These are phyloP conservation scores for Drechmeria coniospora DNA, from an alignment of 2,329 filamentous ascomycete species.

Conservation along the genomic window DNA sequence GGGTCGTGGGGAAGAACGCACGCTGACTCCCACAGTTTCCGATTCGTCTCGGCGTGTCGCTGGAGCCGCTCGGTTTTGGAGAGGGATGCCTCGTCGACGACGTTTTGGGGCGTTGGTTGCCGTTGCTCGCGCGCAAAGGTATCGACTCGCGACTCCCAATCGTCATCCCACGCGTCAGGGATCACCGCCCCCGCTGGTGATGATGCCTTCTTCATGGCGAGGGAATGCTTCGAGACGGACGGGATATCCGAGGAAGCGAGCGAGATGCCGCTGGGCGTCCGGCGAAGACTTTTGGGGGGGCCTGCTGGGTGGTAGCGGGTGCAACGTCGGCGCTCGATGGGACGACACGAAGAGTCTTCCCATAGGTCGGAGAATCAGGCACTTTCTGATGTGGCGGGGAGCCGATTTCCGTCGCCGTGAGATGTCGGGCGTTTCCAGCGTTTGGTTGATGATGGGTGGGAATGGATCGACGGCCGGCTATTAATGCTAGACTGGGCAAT, in stretches of 20 bases:
- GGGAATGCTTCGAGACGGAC: too few relatives aligned
- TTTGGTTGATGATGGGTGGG: too few relatives aligned
- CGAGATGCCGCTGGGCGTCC: not conserved
- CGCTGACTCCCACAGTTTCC: constrained; percentile 81
- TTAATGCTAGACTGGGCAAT: too few relatives aligned
- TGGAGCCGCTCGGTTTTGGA: constrained; percentile 65
- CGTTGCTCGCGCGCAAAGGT: constrained; percentile 22
- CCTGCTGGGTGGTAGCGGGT: constrained; percentile 1
- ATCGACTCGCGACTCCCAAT: constrained; percentile 74
- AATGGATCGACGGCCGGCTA: too few relatives aligned
- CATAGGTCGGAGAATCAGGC: constrained; percentile 1
- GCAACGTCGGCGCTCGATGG: constrained; percentile 1
- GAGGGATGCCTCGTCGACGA: constrained; percentile 25
- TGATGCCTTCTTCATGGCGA: constrained; percentile 26
- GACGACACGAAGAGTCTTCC: not conserved
- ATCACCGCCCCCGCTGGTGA: constrained; percentile 21
- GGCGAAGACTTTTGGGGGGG: not conserved
- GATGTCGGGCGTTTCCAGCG: too few relatives aligned
- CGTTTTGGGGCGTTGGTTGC: constrained; percentile 16
- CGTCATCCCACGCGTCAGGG: constrained; percentile 77
- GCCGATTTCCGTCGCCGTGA: too few relatives aligned
- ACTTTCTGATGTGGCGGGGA: too few relatives aligned
- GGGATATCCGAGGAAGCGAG: not conserved
- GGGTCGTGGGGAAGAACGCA: constrained; percentile 25
- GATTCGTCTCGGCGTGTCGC: constrained; percentile 69